Base-by-base conservation (phyloP, 257 asterid species). In the Ocimum tenuiflorum region DNA sequence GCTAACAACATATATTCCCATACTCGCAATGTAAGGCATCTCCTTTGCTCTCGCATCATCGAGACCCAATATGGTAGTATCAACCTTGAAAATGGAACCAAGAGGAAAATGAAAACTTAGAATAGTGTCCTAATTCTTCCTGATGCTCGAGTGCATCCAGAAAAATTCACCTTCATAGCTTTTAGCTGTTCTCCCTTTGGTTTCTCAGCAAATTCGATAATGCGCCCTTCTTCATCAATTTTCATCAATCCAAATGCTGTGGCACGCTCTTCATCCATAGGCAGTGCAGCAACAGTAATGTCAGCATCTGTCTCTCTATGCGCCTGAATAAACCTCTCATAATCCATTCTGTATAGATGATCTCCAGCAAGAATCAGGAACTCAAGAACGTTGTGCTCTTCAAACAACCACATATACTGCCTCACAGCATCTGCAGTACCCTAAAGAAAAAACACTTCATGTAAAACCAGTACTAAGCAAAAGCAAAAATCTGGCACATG, bases 381-480 rank as follows among this genome's bases (percentile, higher is more conserved):
- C 66, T 91, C 98, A 13, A 88, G 91, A 73, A 91, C 84, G 64
- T 79, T 77, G 63, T 91, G 98, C 81, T 91, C 98, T 74, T 91
- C 98, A 61, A 91, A 88, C 70, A 91, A 79, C 98, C 98, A 91
- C 27, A 86, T 53, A 56, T 88, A 91, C 56, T 91, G 96, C 81
- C 98, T 87, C 14, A 91, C 98, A 52, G 98, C 98, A 77, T 91
- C 98, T 42, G 98, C 96, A 10, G 98, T 91, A 67, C 98, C 98
- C 95, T 91, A 72, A 65, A 57, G 52, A 73, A 61, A 76, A 68
- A 10, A 3, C n/a, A 27, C 23, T 54, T 23, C 24, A 67, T 49
- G 20, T 67, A 31, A 48, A 39, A 57, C 55, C 55, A 53, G 61
- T 19, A n/a, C 15, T 20, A 35, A 35, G 19, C 13, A 39, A 42